Percentiles rank a stretch among this genome's conserved stretches.
phyloP scores from a whole-genome alignment of 1,139 yeast species.

The Debaryomyces sp. region DNA sequence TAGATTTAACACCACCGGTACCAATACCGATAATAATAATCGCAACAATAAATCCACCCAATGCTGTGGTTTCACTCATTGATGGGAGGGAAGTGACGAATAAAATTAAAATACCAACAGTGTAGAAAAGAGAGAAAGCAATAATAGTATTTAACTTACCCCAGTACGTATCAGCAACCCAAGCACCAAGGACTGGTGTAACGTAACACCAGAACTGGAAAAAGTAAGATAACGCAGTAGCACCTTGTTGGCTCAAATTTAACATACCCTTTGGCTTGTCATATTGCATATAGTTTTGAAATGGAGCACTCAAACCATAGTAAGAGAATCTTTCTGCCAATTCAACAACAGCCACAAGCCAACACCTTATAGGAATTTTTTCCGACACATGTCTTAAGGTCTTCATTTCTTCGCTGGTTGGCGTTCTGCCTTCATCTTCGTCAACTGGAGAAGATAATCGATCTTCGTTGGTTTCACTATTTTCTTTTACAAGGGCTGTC shows the following conservation, averaged over 20 bases:
- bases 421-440: conserved; percentile 33
- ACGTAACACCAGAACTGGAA: conserved; percentile 85
- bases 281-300: conserved; percentile 77
- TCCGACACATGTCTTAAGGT: conserved; percentile 46
- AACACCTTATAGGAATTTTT: conserved; percentile 50
- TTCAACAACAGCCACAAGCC: conserved; percentile 78
- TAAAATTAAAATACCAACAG: conserved; percentile 63
- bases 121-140: conserved; percentile 60
- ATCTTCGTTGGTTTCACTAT: background rate
- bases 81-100: conserved; percentile 74
- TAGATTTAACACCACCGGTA: conserved; percentile 82
- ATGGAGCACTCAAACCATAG: conserved; percentile 76
- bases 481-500: background rate
- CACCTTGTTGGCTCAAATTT: conserved; percentile 61
- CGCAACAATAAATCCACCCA: conserved; percentile 59
- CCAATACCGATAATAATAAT: conserved; percentile 75
- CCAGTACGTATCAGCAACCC: conserved; percentile 71
- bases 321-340: conserved; percentile 84
- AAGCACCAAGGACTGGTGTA: conserved; percentile 79
- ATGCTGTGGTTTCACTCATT: conserved; percentile 50
- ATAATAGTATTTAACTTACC: conserved; percentile 75
- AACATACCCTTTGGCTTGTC: conserved; percentile 61
- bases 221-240: conserved; percentile 75
- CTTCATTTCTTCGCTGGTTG: conserved; percentile 43
- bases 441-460: background rate